Base-by-base conservation (phyloP, 805 yeast species). In the Yamadazyma laniorum region DNA sequence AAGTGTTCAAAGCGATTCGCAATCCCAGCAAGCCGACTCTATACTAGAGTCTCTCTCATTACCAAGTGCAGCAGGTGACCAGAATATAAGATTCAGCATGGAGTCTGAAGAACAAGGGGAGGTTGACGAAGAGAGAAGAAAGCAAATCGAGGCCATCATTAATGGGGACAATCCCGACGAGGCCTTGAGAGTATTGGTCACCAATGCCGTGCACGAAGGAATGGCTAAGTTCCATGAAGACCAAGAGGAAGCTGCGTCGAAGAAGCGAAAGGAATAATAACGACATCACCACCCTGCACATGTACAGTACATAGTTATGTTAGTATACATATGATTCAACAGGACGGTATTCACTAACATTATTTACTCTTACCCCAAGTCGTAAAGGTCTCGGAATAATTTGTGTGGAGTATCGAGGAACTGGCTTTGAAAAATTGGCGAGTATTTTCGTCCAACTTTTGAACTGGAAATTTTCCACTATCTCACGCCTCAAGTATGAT, bases 141-240 rank as follows among this genome's bases (percentile, higher is more conserved):
- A 68, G 48, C 69, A 75, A 53, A 65, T 91, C 17, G 85, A 84
- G 52, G 76, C 72, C 27, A 87, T 91, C 17, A 74, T 89, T 45
- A 73, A 79, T 45, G 80, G 95, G 39, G 95, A 82, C 4, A 82
- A 87, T 52, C 87, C 91, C 3, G 95, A 89, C 56, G 86, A 79
- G 45, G 84, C 79, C 19, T 66, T 90, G 31, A 78, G 83, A 52
- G 78, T 78, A 29, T 76, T 83, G 49, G 78, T 90, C 22, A 66
- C 77, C 47, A 76, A 75, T 11, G 80, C 84, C 8, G 81, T 90
- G 4, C 75, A 80, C 29, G 74, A 76, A 34, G 82, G 82, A 34
- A 56, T 77, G 57, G 47, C 56, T 13, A 49, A 58, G 28, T 60
- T 51, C 47, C 46, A 48, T 26, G 51, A 48, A 12, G 52, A 52